Conservation (phyloP, 495 filamentous ascomycete species). For the Cenococcum geophilum region DNA sequence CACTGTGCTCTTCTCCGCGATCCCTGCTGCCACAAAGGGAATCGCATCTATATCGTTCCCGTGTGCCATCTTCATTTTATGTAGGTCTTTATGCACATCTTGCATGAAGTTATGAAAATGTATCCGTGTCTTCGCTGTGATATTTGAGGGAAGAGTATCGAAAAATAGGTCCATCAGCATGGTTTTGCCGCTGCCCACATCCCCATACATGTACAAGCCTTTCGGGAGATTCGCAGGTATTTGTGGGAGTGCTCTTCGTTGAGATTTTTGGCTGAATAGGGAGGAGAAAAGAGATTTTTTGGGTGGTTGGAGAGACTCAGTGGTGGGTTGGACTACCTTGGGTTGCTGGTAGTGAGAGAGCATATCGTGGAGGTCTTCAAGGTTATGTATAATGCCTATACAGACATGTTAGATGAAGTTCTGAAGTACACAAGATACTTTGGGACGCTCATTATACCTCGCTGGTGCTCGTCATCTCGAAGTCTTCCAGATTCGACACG, state of each 20-base stretch:
- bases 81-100: conserved; percentile 87
- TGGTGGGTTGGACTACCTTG: conserved; percentile 65
- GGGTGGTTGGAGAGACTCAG: conserved; percentile 60
- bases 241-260: conserved; percentile 35
- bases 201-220: conserved; percentile 91
- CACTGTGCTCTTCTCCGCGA: conserved; percentile 77
- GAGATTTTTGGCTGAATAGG: conserved; percentile 51
- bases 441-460: conserved; percentile 50
- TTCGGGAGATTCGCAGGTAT: conserved; percentile 72
- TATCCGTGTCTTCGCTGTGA: conserved; percentile 83
- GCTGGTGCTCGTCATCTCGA: conserved; percentile 82
- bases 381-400: conserved; percentile 72
- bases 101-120: conserved; percentile 99
- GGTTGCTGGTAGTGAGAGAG: conserved; percentile 67
- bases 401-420: neutral
- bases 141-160: conserved; percentile 77
- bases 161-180: conserved; percentile 99
- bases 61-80: conserved; percentile 80
- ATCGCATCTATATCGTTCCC: conserved; percentile 89
- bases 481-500: conserved; percentile 66
- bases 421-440: neutral
- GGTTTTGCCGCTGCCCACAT: conserved; percentile 96
- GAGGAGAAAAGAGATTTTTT: conserved; percentile 66
- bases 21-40: conserved; percentile 86
- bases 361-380: conserved; percentile 85